Base-by-base conservation (phyloP, 345 rosid species). In the Erodium maritimum region DNA sequence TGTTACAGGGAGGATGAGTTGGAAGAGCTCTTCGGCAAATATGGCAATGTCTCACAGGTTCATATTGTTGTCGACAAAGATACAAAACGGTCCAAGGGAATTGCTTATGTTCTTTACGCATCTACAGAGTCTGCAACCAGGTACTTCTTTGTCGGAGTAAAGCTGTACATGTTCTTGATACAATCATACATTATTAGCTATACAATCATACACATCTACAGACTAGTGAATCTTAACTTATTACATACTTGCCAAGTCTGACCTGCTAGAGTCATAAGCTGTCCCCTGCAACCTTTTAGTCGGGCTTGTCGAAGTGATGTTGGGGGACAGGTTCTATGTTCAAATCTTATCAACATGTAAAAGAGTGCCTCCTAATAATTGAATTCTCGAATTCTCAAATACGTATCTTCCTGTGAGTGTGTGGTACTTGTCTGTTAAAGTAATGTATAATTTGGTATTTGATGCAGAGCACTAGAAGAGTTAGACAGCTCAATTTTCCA, bases 21-120 rank as follows among this genome's bases (percentile, higher is more conserved):
- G 70, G 80, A 64, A 70, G 95, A 86, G 66, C 83, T 74, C 63
- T 93, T 89, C 62, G 65, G 75, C 67, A 65, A 65, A 58, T 81
- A 68, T 63, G 99, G 99, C 33, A 75, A 78, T 17, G 61, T 87
- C 63, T 73, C 80, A 9, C 75, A 83, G 69, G 96, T 86, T 66
- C 96, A 89, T 71, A 64, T 93, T 70, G 94, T 93, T 65, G 77
- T 89, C 59, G 89, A 93, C 70, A 89, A 80, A 74, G 91, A 81
- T 74, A 93, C 95, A 25, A 93, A 86, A 73, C 77, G 86, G 58
- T 86, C 99, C 59, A 93, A 78, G 68, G 99, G 99, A 71, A 59
- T 89, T 60, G 96, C 98, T 59, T 91, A 81, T 24, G 52, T 91
- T 70, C 85, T 69, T 62, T 91, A 78, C 59, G 56, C 75, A 2